phyloP scores from a whole-genome alignment of 495 filamentous ascomycete genomes.

The Penicillium flavigenum region DNA sequence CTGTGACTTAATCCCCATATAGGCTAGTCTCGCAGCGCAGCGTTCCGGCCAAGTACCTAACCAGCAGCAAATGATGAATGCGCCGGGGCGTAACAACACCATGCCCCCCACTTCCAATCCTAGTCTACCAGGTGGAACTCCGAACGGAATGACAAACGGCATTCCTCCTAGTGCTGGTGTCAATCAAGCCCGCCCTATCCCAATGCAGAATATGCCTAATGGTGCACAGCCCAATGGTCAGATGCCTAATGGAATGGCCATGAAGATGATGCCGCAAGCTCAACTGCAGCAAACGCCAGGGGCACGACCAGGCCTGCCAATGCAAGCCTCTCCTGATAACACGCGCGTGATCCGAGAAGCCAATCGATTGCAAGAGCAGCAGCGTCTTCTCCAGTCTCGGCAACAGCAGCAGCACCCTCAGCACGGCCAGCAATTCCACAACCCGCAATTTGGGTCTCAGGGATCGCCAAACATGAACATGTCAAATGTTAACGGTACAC shows the following conservation, averaged over 20 bases:
- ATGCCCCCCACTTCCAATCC: slow-evolving; percentile 42
- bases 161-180: slow-evolving; percentile 36
- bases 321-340: slow-evolving; percentile 53
- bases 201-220: slow-evolving; percentile 42
- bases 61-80: slow-evolving; percentile 46
- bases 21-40: slow-evolving; percentile 44
- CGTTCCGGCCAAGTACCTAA: slow-evolving; percentile 45
- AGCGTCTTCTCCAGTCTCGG: slow-evolving; percentile 64
- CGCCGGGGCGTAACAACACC: slow-evolving; percentile 38
- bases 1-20: slow-evolving; percentile 17
- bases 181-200: slow-evolving; percentile 41
- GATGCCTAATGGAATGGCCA: slow-evolving; percentile 56
- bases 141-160: slow-evolving; percentile 43
- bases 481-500: slow-evolving; percentile 49
- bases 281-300: slow-evolving; percentile 63
- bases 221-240: slow-evolving; percentile 43
- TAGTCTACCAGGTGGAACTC: slow-evolving; percentile 29
- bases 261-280: slow-evolving; percentile 69
- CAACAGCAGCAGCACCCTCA: slow-evolving; percentile 53
- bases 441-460: slow-evolving; percentile 44
- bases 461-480: slow-evolving; percentile 45
- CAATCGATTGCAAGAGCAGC: slow-evolving; percentile 62
- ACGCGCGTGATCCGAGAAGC: slow-evolving; percentile 58
- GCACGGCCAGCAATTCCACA: slow-evolving; percentile 44
- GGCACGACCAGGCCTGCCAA: slow-evolving; percentile 60